Evolutionary conservation across 371 early-diverging fungal species (phyloP), one percentile per base, ranked within the genome.

Genomic region (Lichtheimia corymbifera): DNA sequence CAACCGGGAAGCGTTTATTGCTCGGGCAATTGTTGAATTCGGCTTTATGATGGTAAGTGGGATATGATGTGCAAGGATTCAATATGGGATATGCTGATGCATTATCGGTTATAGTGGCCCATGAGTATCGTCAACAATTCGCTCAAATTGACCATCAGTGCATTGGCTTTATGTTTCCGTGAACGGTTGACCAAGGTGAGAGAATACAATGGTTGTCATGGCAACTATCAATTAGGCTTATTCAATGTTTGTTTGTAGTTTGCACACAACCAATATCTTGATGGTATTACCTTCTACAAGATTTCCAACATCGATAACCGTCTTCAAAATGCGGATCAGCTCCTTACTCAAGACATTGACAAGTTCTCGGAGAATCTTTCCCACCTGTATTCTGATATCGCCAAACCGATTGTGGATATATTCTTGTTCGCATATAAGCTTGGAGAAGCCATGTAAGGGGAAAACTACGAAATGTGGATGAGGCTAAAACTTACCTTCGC

Each of bases 291-390:
- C 5, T 93, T 90, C 72, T 92, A 92, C 77, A 91, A 92, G 71
- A 77, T 93, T 27, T 81, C 91, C 53, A 89, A 92, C 61, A 70
- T 93, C 18, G 94, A 91, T 63, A 82, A 84, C 43, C 81, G 93
- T 59, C 83, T 93, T 56, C 85, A 91, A 56, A 93, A 94, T 61
- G 87, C 90, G 3, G 94, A 94, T 77, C 94, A 94, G 69, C 74
- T 92, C 12, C 67, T 94, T 58, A 93, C 95, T 1, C 91, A 93
- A 73, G 94, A 93, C 65, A 90, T 93, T 65, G 93, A 92, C 70
- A 91, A 93, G 66, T 93, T 94, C 61, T 82, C 90, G 30, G 88
- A 83, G 44, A 90, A 85, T 68, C 76, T 88, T 53, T 87, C 87
- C 41, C 85, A 89, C 60, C 68, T 94, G 54, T 89, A 92, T 69